These are phyloP conservation scores for Beauveria asiatica DNA, from an alignment of 2,329 filamentous ascomycete species.

Conservation along the genomic window DNA sequence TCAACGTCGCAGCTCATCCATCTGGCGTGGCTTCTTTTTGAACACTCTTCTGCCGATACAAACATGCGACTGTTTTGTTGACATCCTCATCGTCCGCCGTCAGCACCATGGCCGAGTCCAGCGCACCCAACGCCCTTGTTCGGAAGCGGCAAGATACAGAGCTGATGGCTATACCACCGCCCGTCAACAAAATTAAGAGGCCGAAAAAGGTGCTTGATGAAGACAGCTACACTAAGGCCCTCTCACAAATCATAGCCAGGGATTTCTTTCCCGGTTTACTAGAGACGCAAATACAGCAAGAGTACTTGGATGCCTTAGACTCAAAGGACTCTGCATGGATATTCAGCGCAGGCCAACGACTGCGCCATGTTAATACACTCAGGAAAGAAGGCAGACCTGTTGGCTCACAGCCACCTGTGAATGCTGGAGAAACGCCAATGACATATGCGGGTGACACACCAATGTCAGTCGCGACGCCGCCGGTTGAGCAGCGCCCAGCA, in stretches of 20 bases:
- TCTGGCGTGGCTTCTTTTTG: no score
- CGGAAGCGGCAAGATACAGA: constrained; percentile 62
- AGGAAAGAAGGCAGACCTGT: constrained; percentile 36
- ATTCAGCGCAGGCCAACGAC: constrained; percentile 61
- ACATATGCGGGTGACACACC: constrained; percentile 69
- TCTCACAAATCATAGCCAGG: constrained; percentile 89
- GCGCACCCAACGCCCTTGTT: constrained; percentile 49
- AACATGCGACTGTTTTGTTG: neutral
- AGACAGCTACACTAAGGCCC: constrained; percentile 80
- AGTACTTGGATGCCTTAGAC: constrained; percentile 85
- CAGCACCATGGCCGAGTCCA: constrained; percentile 10
- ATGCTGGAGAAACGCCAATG: constrained; percentile 49
- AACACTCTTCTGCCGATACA: neutral
- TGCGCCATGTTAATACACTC: constrained; percentile 76
- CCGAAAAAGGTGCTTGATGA: constrained; percentile 85
- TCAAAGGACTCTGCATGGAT: constrained; percentile 85
- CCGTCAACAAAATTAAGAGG: constrained; percentile 81
- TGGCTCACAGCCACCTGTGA: constrained; percentile 17
- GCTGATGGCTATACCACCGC: constrained; percentile 77
- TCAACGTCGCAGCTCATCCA: neutral
- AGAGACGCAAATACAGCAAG: constrained; percentile 78
- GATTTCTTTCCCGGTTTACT: constrained; percentile 93
- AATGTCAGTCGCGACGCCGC: constrained; percentile 39
- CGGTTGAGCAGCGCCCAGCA: constrained; percentile 32
- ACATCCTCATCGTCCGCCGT: neutral